phyloP scores from a whole-genome alignment of 441 rosid species.

The Cnidoscolus chayamansa region DNA sequence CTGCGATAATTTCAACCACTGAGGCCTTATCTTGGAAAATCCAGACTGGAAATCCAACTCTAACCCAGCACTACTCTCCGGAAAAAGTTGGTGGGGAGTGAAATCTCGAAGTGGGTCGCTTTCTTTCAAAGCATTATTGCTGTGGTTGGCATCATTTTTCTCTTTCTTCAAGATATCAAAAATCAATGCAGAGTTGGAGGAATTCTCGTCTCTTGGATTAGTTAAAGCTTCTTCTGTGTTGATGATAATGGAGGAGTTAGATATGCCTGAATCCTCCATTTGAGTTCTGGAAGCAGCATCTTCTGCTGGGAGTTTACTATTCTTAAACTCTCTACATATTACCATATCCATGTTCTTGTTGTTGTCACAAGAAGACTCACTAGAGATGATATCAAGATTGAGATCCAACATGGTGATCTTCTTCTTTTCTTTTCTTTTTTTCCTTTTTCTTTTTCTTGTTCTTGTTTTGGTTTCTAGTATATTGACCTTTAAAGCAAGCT shows the following conservation, averaged over 20 bases:
- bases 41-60: slow-evolving; percentile 31
- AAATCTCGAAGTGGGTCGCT: slow-evolving; percentile 21
- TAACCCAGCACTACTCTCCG: slow-evolving; percentile 27
- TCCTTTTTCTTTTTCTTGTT: not conserved
- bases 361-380: slow-evolving; percentile 29
- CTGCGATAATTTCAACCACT: slow-evolving; percentile 59
- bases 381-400: slow-evolving; percentile 50
- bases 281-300: slow-evolving; percentile 12
- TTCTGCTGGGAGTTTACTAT: too few relatives aligned
- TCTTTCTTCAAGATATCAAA: slow-evolving; percentile 56
- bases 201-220: slow-evolving; percentile 39
- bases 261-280: slow-evolving; percentile 44
- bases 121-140: too few relatives aligned
- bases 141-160: slow-evolving; percentile 8
- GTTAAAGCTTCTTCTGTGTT: slow-evolving; percentile 34
- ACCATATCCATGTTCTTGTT: slow-evolving; percentile 2
- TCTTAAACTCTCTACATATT: not conserved
- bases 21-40: slow-evolving; percentile 23
- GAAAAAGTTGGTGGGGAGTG: slow-evolving; percentile 46
- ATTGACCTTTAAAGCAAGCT: not conserved
- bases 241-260: slow-evolving; percentile 53
- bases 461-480: not conserved
- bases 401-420: slow-evolving; percentile 64
- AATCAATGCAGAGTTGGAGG: slow-evolving; percentile 40
- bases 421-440: not conserved